Base-by-base conservation (phyloP, 805 yeast genomes). In the Cyberlindnera mississippiensis region DNA sequence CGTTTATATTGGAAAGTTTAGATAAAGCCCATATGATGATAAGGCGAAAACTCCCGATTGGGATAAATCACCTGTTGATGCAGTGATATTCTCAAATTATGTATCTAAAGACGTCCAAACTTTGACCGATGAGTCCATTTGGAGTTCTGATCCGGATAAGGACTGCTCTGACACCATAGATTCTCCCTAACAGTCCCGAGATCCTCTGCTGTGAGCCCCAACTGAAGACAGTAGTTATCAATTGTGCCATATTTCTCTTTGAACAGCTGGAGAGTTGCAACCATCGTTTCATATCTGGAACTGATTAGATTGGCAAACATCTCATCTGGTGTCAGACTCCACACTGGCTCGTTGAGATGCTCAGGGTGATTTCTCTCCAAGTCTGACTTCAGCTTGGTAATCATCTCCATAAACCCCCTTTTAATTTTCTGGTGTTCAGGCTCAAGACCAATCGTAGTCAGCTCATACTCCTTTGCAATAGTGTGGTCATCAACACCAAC, bases 401-500 rank as follows among this genome's bases (percentile, higher is more conserved):
- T 17, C 38, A 33, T 28, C 46, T 46, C 17, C 50, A 55, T 14
- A 59, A 50, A 35, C 51, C 62, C 43, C 38, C 36, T n/a, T 51
- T 44, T 41, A n/a, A 47, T 36, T 39, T 53, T 14, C 38, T 42
- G 16, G 51, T 61, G 40, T 35, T 75, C 77, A 2, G 82, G 78
- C 36, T 46, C 52, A 37, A 84, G 63, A 0, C 95, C 95, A 38
- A 73, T 58, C 0, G 82, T 69, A 1, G 95, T 84, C 53, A 87
- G 63, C 56, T 83, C 93, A 55, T 85, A 88, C 55, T 87, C 96
- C 48, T 79, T 73, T 2, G 87, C 78, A 28, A 86, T 70, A 1
- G 78, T 75, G 48, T 76, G 75, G 13, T 69, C 68, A 45, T 82
- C 87, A 5, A 86, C 85, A 0, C 85, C 90, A 6, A 75, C 63